Evolutionary conservation across 371 early-diverging fungal genomes (phyloP).

Genomic region (Rhizopus microsporus): DNA sequence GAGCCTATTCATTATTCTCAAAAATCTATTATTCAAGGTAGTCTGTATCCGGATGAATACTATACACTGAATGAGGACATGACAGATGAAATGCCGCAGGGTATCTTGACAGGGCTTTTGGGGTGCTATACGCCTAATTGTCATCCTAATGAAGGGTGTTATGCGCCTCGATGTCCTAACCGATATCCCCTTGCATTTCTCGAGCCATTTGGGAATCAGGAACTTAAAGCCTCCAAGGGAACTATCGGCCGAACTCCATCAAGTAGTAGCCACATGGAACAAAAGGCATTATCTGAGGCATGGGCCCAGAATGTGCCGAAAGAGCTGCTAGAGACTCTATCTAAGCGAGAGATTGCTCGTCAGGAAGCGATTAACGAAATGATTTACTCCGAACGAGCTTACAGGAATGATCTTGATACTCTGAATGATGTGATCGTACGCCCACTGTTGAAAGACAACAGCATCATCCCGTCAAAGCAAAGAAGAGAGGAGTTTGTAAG

Average conservation of each 20-base stretch:
- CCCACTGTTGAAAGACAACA: slow-evolving; percentile 5
- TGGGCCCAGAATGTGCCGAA: slow-evolving; percentile 75
- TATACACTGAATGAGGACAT: slow-evolving; percentile 45
- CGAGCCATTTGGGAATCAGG: too few species aligned
- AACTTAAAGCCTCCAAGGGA: too few species aligned
- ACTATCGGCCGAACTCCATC: too few species aligned
- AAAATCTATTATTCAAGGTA: slow-evolving; percentile 40
- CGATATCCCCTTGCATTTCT: slow-evolving; percentile 1
- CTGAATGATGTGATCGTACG: slow-evolving; percentile 36
- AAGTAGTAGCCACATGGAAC: not conserved
- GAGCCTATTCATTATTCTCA: slow-evolving; percentile 46
- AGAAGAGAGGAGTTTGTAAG: slow-evolving; percentile 68
- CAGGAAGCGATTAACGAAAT: slow-evolving; percentile 95
- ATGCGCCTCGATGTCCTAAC: slow-evolving; percentile 46
- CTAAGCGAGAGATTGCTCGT: slow-evolving; percentile 79
- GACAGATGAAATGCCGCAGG: slow-evolving; percentile 33
- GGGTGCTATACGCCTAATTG: slow-evolving; percentile 41
- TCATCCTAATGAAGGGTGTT: slow-evolving; percentile 40
- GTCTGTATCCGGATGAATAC: slow-evolving; percentile 39
- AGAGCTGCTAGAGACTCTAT: slow-evolving; percentile 68
- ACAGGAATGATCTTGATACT: slow-evolving; percentile 69
- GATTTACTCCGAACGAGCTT: slow-evolving; percentile 88
- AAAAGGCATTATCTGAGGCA: slow-evolving; percentile 21
- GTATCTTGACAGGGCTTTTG: slow-evolving; percentile 34
- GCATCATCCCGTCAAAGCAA: slow-evolving; percentile 45